Base-by-base conservation (phyloP, 78 protist species). In the Monocercomonoides exilis region DNA sequence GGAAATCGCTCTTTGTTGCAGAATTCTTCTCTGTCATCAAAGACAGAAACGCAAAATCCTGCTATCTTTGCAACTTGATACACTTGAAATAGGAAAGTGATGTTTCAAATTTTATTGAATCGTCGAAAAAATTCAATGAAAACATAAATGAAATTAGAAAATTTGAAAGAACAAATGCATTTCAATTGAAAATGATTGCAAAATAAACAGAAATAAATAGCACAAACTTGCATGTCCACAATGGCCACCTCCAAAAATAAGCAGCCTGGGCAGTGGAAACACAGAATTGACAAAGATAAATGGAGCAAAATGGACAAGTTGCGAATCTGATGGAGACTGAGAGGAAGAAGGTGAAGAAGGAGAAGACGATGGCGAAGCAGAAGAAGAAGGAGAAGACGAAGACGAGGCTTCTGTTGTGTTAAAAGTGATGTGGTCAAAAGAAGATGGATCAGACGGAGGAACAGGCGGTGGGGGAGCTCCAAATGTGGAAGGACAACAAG, bases 161-260 rank as follows among this genome's bases (percentile, higher is more conserved):
- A 54, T 54, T 11, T 11, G 38, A 21, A 21, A 21, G 21, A 21
- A 32, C 38, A 21, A 32, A 21, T 11, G 11, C 38, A 21, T 54
- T 11, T 32, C 21, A 21, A 54, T 54, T 11, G 70, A 54, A 32
- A 21, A 54, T 54, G 70, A 54, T 54, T 11, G 21, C 38, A 21
- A 54, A 21, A 21, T 32, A 21, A 21, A 54, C 6, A 21, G 82
- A 79, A 41, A 21, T 38, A 41, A 21, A 79, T 5, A 4, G 21
- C 42, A 79, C 82, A 79, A 41, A 79, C 82, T 33, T 29, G 82
- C 82, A 5, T 33, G 4, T 6, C 82, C 82, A 21, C 82, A 79
- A 41, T 79, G 82, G 36, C 82, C 82, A 29, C 43, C 82, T 21
- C 82, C 82, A 79, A 79, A 79, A 21, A 79, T 21, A 41, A 79